These are phyloP conservation scores for Inga laurina DNA, from an alignment of 306 rosid species.

Conservation along the genomic window DNA sequence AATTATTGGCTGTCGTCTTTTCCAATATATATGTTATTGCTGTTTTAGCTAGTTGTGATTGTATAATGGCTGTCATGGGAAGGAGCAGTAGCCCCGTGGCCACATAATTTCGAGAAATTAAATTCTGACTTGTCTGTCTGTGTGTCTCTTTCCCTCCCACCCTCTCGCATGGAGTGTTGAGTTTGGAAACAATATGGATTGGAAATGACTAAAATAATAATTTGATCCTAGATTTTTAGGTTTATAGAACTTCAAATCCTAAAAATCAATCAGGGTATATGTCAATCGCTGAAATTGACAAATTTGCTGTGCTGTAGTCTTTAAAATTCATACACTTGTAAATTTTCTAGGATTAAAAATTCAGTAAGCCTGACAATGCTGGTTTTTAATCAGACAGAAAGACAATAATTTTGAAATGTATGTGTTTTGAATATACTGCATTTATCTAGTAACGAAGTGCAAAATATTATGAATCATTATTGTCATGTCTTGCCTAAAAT, in stretches of 20 bases:
- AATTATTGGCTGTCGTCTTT: not conserved
- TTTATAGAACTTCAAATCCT: not conserved
- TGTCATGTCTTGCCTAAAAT: not conserved
- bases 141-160: not conserved
- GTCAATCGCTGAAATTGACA: not conserved
- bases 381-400: not conserved
- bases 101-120: not conserved
- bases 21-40: not conserved
- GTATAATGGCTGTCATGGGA: not conserved
- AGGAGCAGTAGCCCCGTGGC: not conserved
- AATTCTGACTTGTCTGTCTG: not conserved
- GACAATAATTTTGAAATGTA: not conserved
- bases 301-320: not conserved
- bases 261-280: not conserved
- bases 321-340: not conserved
- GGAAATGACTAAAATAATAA: not conserved
- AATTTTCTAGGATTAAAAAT: not conserved
- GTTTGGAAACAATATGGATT: not conserved
- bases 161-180: not conserved
- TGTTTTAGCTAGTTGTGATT: conserved; percentile 7
- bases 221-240: not conserved
- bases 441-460: not conserved
- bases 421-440: not conserved
- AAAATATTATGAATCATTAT: not conserved
- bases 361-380: not conserved